phyloP scores from a whole-genome alignment of 2,329 filamentous ascomycete genomes.

The Claviceps sorghi region DNA sequence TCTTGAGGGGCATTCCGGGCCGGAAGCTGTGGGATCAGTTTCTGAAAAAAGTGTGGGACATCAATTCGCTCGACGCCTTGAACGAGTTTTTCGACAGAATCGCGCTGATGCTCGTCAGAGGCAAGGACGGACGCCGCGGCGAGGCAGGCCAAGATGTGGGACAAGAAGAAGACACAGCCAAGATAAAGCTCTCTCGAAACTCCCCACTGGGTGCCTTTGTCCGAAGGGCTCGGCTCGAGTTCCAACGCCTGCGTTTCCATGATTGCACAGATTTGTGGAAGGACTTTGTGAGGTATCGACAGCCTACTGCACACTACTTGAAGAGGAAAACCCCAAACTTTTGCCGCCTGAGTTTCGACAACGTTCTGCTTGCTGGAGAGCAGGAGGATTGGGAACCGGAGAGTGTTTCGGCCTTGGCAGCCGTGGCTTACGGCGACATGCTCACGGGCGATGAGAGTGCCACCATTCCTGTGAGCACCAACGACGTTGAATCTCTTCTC shows the following conservation, averaged over 20 bases:
- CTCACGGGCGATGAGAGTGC: slow-evolving; percentile 26
- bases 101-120: slow-evolving; percentile 42
- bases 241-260: slow-evolving; percentile 63
- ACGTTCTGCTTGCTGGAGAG: slow-evolving; percentile 35
- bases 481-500: slow-evolving; percentile 67
- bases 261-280: slow-evolving; percentile 70
- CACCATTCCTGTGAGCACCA: slow-evolving; percentile 47
- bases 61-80: slow-evolving; percentile 71
- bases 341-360: slow-evolving; percentile 41
- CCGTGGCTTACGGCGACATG: slow-evolving; percentile 38
- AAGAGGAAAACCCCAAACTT: slow-evolving; percentile 48
- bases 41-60: slow-evolving; percentile 64
- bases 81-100: slow-evolving; percentile 58
- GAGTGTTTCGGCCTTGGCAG: slow-evolving; percentile 29
- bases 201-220: slow-evolving; percentile 76
- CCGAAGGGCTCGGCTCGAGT: slow-evolving; percentile 63
- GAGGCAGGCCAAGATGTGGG: slow-evolving; percentile 32
- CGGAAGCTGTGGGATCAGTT: slow-evolving; percentile 80
- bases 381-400: slow-evolving; percentile 32
- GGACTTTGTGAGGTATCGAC: slow-evolving; percentile 64
- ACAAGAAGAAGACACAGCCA: slow-evolving; percentile 27
- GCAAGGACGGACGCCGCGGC: slow-evolving; percentile 43
- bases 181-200: slow-evolving; percentile 50
- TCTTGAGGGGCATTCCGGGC: slow-evolving; percentile 49
- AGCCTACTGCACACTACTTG: slow-evolving; percentile 54